These are phyloP conservation scores for Lathyrus aphaca DNA, from an alignment of 306 rosid species.

Conservation along the genomic window DNA sequence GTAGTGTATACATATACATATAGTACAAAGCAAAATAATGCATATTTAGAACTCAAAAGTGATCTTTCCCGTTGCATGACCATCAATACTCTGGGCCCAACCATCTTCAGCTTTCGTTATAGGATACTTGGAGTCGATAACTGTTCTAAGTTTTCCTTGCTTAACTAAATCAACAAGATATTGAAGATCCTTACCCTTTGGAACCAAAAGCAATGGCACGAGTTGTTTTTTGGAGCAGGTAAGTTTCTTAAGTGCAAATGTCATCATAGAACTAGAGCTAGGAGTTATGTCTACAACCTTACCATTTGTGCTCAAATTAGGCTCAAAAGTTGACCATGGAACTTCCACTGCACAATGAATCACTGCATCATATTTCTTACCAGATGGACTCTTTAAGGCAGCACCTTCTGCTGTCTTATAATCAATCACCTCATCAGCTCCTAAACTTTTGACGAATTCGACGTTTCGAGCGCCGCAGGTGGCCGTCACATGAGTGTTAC, in stretches of 20 bases:
- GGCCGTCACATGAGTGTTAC: constrained; percentile 77
- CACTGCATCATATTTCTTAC: constrained; percentile 66
- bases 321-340: constrained; percentile 79
- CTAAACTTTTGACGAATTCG: constrained; percentile 62
- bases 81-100: constrained; percentile 73
- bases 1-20: background rate
- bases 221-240: constrained; percentile 71
- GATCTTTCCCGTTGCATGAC: constrained; percentile 92
- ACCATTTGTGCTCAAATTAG: constrained; percentile 60
- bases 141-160: constrained; percentile 73
- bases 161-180: constrained; percentile 66
- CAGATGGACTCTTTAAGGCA: constrained; percentile 71
- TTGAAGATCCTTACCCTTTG: constrained; percentile 55
- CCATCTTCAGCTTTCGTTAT: constrained; percentile 65
- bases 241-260: constrained; percentile 55
- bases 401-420: constrained; percentile 77
- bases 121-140: constrained; percentile 66
- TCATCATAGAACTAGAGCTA: constrained; percentile 36
- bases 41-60: constrained; percentile 55
- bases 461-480: constrained; percentile 88
- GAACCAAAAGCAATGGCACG: constrained; percentile 55
- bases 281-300: constrained; percentile 72
- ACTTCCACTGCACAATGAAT: constrained; percentile 60
- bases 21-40: background rate
- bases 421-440: constrained; percentile 83